Evolutionary conservation across 2,329 filamentous ascomycete species (phyloP).

Genomic region (Aspergillus pseudotamarii): DNA sequence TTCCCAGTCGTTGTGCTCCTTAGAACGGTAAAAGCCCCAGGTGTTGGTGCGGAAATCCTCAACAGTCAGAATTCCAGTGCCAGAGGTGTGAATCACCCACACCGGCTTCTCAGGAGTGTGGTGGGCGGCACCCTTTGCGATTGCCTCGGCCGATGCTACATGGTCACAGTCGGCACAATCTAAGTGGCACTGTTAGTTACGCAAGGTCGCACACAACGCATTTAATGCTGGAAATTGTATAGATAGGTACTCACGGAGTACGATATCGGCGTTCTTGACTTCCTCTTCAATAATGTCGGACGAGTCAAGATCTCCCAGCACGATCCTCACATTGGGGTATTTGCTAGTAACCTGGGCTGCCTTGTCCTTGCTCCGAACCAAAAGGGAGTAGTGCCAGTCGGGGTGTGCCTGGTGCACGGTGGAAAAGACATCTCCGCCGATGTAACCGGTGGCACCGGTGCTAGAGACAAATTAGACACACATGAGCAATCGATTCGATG

Average conservation of each 20-base stretch:
- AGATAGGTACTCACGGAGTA: constrained; percentile 42
- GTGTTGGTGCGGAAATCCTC: constrained; percentile 44
- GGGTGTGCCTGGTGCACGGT: constrained; percentile 49
- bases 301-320: constrained; percentile 48
- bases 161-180: constrained; percentile 49
- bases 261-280: constrained; percentile 51
- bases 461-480: constrained; percentile 29
- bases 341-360: constrained; percentile 41
- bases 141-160: constrained; percentile 43
- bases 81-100: constrained; percentile 50
- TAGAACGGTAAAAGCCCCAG: constrained; percentile 45
- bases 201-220: background rate
- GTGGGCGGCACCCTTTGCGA: constrained; percentile 42
- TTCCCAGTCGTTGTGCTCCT: constrained; percentile 52
- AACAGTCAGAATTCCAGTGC: constrained; percentile 46
- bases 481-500: background rate
- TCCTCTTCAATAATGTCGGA: constrained; percentile 45
- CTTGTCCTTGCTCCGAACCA: constrained; percentile 50
- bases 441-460: constrained; percentile 57
- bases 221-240: background rate
- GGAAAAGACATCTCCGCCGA: constrained; percentile 56
- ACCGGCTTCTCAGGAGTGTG: constrained; percentile 39
- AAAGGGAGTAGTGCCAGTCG: constrained; percentile 49
- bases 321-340: constrained; percentile 46
- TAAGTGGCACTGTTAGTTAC: constrained; percentile 19